Evolutionary conservation across 306 rosid genomes (phyloP), one percentile per base, ranked within the genome.

Genomic region (Prunus armeniaca): DNA sequence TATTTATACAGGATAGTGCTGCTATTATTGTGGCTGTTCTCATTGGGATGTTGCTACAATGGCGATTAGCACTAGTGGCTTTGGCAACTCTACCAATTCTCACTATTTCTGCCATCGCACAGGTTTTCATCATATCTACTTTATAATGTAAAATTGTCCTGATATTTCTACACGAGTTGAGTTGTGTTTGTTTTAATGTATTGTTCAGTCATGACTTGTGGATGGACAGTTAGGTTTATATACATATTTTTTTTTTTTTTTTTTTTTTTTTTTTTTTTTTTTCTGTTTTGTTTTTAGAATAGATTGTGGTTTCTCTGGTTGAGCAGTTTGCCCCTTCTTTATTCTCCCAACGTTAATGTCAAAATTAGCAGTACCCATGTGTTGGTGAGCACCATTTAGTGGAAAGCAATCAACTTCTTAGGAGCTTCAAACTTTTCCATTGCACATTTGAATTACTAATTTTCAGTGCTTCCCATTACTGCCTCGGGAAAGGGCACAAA

Each of bases 11-110:
- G 88, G 99, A 96, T 81, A 96, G 96, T 82, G 90, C 99, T 86
- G 99, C 99, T 76, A 76, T 96, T 80, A 78, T 92, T 82, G 99
- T 96, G 72, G 99, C 99, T 79, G 84, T 96, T 82, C 88, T 96
- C 51, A 92, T 96, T 68, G 99, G 99, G 83, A 84, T 85, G 86
- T 80, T 86, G 79, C 88, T 96, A 78, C 88, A 96, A 71, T 92
- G 99, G 99, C 91, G 90, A 74, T 85, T 92, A 83, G 99, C 99
- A 80, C 93, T 96, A 30, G 97, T 96, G 83, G 99, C 99, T 69
- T 91, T 96, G 88, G 98, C 90, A 74, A 96, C 98, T 62, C 87
- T 96, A 72, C 99, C 99, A 2, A 41, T 96, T 78, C 90, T 96
- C 32, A 91, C 97, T 75, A 74, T 96, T 84, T 96, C 98, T 80